Evolutionary conservation across 2,329 filamentous ascomycete genomes (phyloP).

Genomic region (Akanthomyces lecanii): DNA sequence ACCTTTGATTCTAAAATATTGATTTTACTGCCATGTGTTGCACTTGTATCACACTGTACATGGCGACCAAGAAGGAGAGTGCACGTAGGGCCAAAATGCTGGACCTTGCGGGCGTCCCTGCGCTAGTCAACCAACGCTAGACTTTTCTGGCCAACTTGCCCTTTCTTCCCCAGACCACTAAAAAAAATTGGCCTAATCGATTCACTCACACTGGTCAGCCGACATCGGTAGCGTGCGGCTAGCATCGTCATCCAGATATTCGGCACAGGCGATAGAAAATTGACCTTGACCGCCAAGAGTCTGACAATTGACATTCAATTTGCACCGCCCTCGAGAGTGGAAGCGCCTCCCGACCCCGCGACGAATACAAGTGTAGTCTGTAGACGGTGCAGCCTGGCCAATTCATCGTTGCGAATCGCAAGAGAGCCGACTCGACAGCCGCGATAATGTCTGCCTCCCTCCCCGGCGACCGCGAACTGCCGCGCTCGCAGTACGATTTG

Average conservation of each 20-base stretch:
- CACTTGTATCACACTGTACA: too few species aligned
- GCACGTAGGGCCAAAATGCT: neutral
- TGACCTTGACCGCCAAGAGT: conserved; percentile 2
- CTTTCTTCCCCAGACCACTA: conserved; percentile 6
- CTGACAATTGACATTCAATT: neutral
- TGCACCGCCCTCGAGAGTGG: neutral
- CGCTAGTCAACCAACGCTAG: neutral
- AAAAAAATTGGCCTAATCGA: conserved; percentile 9
- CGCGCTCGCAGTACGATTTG: conserved; percentile 88
- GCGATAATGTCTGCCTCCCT: conserved; percentile 59
- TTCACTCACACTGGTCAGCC: conserved; percentile 7
- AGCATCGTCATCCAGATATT: conserved; percentile 1
- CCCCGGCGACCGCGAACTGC: conserved; percentile 71
- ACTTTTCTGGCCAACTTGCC: neutral
- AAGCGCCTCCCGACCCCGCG: neutral
- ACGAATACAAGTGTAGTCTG: neutral
- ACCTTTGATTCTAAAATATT: too few species aligned
- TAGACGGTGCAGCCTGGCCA: neutral
- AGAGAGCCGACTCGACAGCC: neutral
- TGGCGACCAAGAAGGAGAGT: neutral
- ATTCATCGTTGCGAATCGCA: neutral
- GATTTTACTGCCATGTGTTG: too few species aligned
- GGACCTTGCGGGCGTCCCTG: neutral
- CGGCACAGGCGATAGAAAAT: conserved; percentile 1
- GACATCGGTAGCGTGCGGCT: conserved; percentile 15